phyloP scores from a whole-genome alignment of 495 filamentous ascomycete genomes.

The Talaromyces liani region DNA sequence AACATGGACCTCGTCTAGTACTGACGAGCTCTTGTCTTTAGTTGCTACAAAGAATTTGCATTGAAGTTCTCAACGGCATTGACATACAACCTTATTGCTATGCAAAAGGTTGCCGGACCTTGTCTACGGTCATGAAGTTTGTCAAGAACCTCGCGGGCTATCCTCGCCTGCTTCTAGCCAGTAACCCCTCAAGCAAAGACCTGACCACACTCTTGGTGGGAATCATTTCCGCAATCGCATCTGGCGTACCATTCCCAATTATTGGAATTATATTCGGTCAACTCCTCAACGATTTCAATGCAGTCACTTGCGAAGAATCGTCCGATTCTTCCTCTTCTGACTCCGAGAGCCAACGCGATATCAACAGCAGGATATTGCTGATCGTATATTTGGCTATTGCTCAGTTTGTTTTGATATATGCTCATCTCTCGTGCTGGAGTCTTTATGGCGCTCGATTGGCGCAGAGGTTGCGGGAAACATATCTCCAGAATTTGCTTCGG shows the following conservation, averaged over 20 bases:
- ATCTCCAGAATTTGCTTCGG: slow-evolving; percentile 48
- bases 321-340: slow-evolving; percentile 15
- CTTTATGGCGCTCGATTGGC: slow-evolving; percentile 54
- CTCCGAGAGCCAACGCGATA: slow-evolving; percentile 26
- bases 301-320: slow-evolving; percentile 39
- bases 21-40: not conserved
- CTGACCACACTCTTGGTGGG: slow-evolving; percentile 42
- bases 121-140: slow-evolving; percentile 17
- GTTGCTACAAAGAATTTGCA: not conserved
- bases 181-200: slow-evolving; percentile 34
- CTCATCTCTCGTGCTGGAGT: slow-evolving; percentile 47
- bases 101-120: not conserved
- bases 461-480: slow-evolving; percentile 52
- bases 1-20: not conserved
- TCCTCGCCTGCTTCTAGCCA: slow-evolving; percentile 33
- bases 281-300: slow-evolving; percentile 60
- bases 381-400: slow-evolving; percentile 59
- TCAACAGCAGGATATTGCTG: slow-evolving; percentile 51
- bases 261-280: slow-evolving; percentile 63
- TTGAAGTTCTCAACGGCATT: not conserved
- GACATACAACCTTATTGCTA: not conserved
- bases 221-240: slow-evolving; percentile 45
- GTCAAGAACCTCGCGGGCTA: slow-evolving; percentile 31
- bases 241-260: slow-evolving; percentile 61
- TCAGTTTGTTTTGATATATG: slow-evolving; percentile 53